These are phyloP conservation scores for Eucalyptus cloeziana DNA, from an alignment of 345 rosid species.

Conservation along the genomic window DNA sequence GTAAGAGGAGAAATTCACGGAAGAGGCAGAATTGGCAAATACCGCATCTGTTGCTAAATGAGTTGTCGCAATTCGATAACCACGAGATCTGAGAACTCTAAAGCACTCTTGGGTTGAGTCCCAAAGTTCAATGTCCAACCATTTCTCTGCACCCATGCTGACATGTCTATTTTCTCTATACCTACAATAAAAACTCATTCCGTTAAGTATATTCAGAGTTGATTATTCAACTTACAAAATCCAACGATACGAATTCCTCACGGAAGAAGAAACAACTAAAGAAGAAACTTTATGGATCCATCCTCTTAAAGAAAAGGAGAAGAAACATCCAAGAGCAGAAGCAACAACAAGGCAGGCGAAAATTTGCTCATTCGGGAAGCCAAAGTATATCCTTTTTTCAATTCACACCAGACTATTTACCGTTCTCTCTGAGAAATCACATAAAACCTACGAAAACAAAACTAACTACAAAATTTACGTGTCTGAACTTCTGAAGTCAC, in stretches of 20 bases:
- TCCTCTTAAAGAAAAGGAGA: not conserved
- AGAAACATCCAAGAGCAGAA: not conserved
- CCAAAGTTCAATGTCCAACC: conserved; percentile 98
- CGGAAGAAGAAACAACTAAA: not conserved
- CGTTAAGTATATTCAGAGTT: not conserved
- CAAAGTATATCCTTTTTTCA: not conserved
- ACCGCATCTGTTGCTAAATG: conserved; percentile 85
- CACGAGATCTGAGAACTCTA: conserved; percentile 53
- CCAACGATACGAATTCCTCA: not conserved
- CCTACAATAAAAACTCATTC: conserved; percentile 17
- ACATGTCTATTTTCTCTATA: conserved; percentile 87
- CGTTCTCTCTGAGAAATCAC: not conserved
- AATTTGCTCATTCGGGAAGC: not conserved
- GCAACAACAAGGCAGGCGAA: not conserved
- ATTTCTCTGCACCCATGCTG: conserved; percentile 99
- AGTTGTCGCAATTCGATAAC: conserved; percentile 81
- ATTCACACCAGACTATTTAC: not conserved
- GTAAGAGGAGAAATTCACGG: not conserved
- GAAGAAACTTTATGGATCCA: not conserved
- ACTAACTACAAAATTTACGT: not conserved
- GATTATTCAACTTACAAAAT: not conserved
- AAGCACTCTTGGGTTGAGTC: conserved; percentile 68
- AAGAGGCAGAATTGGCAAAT: conserved; percentile 1
- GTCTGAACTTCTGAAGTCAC: not conserved
- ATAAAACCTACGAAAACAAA: not conserved